Evolutionary conservation across 2,329 filamentous ascomycete species (phyloP).

Genomic region (Penicillium psychrosexuale): DNA sequence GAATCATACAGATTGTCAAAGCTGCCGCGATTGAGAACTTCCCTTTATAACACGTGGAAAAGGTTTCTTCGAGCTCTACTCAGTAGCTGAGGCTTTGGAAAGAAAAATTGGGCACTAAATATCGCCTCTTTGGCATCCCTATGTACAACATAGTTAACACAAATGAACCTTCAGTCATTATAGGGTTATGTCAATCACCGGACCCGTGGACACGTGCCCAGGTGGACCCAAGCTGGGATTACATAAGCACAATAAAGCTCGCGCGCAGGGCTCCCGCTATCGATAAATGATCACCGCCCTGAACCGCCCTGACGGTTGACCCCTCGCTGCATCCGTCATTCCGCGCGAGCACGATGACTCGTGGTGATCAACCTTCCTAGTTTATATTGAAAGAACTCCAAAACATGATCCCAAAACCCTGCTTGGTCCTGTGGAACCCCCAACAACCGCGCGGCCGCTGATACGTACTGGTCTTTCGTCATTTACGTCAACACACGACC

Average conservation of each 20-base stretch:
- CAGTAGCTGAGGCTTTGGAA: too few species aligned
- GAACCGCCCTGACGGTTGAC: constrained; percentile 10
- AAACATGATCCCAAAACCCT: constrained; percentile 6
- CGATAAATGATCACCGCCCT: constrained; percentile 21
- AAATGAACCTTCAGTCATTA: neutral
- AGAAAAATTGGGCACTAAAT: too few species aligned
- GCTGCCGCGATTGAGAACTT: too few species aligned
- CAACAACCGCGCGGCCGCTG: constrained; percentile 6
- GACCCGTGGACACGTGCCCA: neutral
- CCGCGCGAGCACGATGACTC: neutral
- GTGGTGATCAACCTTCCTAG: constrained; percentile 1
- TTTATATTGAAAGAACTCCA: constrained; percentile 1
- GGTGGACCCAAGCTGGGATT: neutral
- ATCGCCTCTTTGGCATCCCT: too few species aligned
- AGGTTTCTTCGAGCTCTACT: too few species aligned
- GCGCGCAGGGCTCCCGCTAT: constrained; percentile 3
- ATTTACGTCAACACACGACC: neutral
- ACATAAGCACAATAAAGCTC: neutral
- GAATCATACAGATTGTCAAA: too few species aligned
- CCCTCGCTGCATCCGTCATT: constrained; percentile 25
- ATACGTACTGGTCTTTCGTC: neutral
- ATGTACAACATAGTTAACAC: too few species aligned
- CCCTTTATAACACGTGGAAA: too few species aligned
- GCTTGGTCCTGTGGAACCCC: constrained; percentile 9
- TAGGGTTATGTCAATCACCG: neutral